Base-by-base conservation (phyloP, 345 rosid genomes). In the Arabidopsis suecica region DNA sequence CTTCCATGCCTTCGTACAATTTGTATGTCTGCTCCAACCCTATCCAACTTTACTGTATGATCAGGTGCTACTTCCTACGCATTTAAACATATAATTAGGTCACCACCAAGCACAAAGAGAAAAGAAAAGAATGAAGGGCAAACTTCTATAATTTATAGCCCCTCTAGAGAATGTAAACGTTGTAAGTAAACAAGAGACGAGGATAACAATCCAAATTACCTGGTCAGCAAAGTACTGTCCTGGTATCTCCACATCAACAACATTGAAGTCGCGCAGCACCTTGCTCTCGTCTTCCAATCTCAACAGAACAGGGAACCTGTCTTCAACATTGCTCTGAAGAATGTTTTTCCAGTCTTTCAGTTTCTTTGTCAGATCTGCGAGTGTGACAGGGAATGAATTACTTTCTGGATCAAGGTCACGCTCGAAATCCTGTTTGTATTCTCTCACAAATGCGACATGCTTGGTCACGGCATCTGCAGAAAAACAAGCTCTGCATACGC, bases 1-100 rank as follows among this genome's bases (percentile, higher is more conserved):
- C 97, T 95, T 70, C 97, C 99, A 86, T 95, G 99, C 79, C 99
- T 90, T 78, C 97, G 82, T 61, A 95, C 99, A 78, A 90, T 95
- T 18, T 90, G 97, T 83, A 95, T 83, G 81, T 92, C 99, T 78
- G 97, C 93, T 76, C 93, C 99, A 73, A 95, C 84, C 81, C 90
- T 85, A 56, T 95, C 99, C 61, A 95, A 80, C 87, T 95, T 95
- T 60, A 92, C 86, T 8, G 91, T 92, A 71, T 92, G 97, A 74
- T 95, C 99, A 42, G 97, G 89, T 49, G 96, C 87, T 62, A 92
- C 84, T 87, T 95, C 97, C 99, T 94, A 83, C 32, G 56, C 25
- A 47, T 44, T 71, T 70, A 40, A 28, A 50, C 75, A 58, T 13
- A 57, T 48, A 23, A 53, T 73, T 56, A 5, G 32, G 37, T 56